These are phyloP conservation scores for Brasenia schreberi DNA, from an alignment of 164 flowering plant species.

Conservation along the genomic window DNA sequence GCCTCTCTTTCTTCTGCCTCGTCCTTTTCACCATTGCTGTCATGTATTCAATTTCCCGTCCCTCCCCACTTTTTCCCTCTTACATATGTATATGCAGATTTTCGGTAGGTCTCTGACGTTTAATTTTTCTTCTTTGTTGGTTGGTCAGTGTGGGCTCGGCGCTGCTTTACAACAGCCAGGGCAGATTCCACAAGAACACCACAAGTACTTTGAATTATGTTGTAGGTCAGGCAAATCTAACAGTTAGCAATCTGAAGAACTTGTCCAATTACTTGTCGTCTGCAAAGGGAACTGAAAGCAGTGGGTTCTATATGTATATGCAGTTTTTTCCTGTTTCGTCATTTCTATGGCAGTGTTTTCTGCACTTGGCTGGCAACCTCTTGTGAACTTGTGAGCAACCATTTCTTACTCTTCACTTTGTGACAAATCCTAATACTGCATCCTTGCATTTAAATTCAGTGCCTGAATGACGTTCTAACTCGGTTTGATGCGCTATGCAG, in stretches of 20 bases:
- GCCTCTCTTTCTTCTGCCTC: slow-evolving; percentile 60
- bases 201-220: slow-evolving; percentile 47
- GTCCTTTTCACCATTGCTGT: slow-evolving; percentile 64
- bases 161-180: slow-evolving; percentile 69
- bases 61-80: background rate
- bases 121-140: background rate
- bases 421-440: background rate
- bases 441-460: background rate
- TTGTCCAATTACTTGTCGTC: slow-evolving; percentile 57
- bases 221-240: slow-evolving; percentile 46
- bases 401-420: too few relatives aligned
- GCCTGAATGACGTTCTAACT: background rate
- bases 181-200: slow-evolving; percentile 49
- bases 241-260: slow-evolving; percentile 46
- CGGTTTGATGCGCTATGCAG: slow-evolving; percentile 24
- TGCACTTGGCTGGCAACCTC: slow-evolving; percentile 51
- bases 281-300: slow-evolving; percentile 49
- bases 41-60: slow-evolving; percentile 35
- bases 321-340: background rate
- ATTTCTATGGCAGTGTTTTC: slow-evolving; percentile 65
- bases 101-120: background rate
- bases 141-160: slow-evolving; percentile 56
- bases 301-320: too few relatives aligned
- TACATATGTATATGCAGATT: background rate
- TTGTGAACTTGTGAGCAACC: slow-evolving; percentile 66